Percentiles rank a stretch among this genome's conserved stretches.
Evolutionary conservation across 257 asterid species (phyloP).

Genomic region (Solanum etuberosum): DNA sequence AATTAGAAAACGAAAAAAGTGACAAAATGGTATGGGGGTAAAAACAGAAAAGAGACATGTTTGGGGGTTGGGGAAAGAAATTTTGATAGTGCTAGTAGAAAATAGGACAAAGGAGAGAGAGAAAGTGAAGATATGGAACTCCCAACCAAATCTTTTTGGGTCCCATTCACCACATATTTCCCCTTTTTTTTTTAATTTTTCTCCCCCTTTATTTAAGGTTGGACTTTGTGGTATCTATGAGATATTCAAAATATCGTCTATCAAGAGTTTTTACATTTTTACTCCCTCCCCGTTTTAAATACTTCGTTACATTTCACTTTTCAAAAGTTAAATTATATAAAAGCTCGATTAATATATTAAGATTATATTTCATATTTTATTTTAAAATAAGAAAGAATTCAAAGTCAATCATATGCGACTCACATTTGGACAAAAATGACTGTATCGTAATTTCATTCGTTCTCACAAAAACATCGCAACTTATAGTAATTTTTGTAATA

Average conservation of each 20-base stretch:
- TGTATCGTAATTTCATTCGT: too few relatives aligned
- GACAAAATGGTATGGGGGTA: background rate
- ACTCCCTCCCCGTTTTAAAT: background rate
- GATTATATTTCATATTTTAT: too few relatives aligned
- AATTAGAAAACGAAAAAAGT: too few relatives aligned
- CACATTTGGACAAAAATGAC: too few relatives aligned
- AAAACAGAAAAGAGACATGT: background rate
- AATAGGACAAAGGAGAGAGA: slow-evolving; percentile 13
- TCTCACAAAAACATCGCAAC: background rate
- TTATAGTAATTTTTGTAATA: too few relatives aligned
- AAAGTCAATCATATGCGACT: too few relatives aligned
- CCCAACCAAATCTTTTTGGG: slow-evolving; percentile 29
- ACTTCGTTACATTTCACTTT: background rate
- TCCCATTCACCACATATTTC: background rate
- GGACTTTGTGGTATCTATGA: background rate
- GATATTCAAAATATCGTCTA: background rate
- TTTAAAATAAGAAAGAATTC: too few relatives aligned
- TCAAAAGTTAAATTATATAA: background rate
- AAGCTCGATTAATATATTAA: background rate
- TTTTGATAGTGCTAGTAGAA: background rate
- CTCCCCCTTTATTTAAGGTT: background rate
- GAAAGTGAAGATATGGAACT: slow-evolving; percentile 19
- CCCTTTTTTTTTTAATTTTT: background rate
- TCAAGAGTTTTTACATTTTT: background rate
- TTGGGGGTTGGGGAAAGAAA: background rate